Base-by-base conservation (phyloP, 1,284 basidiomycete species). In the Phellopilus nigrolimitatus region DNA sequence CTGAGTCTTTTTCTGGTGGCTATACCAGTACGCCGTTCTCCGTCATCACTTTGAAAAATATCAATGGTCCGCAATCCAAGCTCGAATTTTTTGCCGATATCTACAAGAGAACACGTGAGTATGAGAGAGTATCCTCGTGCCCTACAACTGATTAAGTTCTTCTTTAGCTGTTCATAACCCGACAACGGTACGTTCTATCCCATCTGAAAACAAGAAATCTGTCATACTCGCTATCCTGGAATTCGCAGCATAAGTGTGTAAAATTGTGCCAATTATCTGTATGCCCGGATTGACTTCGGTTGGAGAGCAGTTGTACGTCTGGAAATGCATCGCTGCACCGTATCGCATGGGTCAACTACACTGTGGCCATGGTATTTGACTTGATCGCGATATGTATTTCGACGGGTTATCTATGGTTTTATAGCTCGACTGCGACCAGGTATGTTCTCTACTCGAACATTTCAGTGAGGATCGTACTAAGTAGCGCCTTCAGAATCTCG, bases 1-100 rank as follows among this genome's bases (percentile, higher is more conserved):
- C 25, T 71, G 3, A 43, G 57, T 9, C 42, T 71, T 12, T 77
- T 75, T 56, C 25, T 69, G 21, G 49, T 63, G 3, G 60, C 69
- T 22, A 70, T 68, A 46, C 58, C 66, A 22, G 76, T 79, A 54
- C 62, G 40, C 6, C 15, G 21, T 65, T 40, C 42, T 21, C 21
- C 33, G 36, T 12, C n/a, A n/a, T n/a, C n/a, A n/a, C n/a, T n/a
- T n/a, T n/a, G n/a, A n/a, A n/a, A n/a, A n/a, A n/a, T n/a, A n/a
- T n/a, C n/a, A n/a, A n/a, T n/a, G n/a, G n/a, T 3, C 12, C 1
- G 7, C 21, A 24, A 13, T 13, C 30, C 15, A 22, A 81, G 79
- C 60, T 75, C 33, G 72, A 80, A 64, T 76, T 75, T 70, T 64
- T 74, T 24, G 65, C 73, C 1, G 77, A 75, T 21, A 49, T 80